Percentiles rank a stretch among this genome's conserved stretches.
Evolutionary conservation across 2,329 filamentous ascomycete genomes (phyloP).

Genomic region (Cladosporium sp.): DNA sequence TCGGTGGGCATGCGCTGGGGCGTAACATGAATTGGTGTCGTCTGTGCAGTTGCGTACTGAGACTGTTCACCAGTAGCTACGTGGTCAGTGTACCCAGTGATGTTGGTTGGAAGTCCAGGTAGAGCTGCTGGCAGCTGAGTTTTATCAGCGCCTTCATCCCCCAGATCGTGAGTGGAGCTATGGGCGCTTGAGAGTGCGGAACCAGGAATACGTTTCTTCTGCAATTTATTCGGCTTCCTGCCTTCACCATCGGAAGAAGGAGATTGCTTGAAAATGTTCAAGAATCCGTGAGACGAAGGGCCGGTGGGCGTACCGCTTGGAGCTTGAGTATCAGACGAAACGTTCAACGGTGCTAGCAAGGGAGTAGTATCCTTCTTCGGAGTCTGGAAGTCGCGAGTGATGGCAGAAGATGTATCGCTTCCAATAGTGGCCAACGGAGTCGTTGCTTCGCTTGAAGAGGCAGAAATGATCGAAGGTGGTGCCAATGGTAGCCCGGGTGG

Average conservation of each 20-base stretch:
- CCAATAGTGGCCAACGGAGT: slow-evolving; percentile 37
- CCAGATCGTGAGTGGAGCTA: slow-evolving; percentile 75
- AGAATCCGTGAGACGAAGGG: slow-evolving; percentile 47
- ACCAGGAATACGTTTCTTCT: slow-evolving; percentile 80
- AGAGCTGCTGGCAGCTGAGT: slow-evolving; percentile 9
- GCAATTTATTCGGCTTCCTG: slow-evolving; percentile 83
- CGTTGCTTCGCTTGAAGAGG: slow-evolving; percentile 44
- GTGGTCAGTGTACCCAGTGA: slow-evolving; percentile 23
- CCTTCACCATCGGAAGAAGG: slow-evolving; percentile 55
- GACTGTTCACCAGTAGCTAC: slow-evolving; percentile 39
- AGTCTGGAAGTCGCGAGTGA: slow-evolving; percentile 35
- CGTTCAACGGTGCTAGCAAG: slow-evolving; percentile 34
- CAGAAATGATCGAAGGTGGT: slow-evolving; percentile 43
- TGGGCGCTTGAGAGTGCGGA: slow-evolving; percentile 84
- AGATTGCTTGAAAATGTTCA: slow-evolving; percentile 71
- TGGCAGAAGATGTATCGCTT: slow-evolving; percentile 34
- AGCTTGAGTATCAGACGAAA: slow-evolving; percentile 22
- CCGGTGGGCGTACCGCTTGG: slow-evolving; percentile 31
- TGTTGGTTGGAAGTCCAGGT: slow-evolving; percentile 4
- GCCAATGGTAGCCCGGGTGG: slow-evolving; percentile 36
- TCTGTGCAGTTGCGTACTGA: slow-evolving; percentile 42
- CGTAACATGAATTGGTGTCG: slow-evolving; percentile 69
- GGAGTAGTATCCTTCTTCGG: slow-evolving; percentile 42
- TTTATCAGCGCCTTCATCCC: slow-evolving; percentile 35
- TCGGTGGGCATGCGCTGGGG: slow-evolving; percentile 70